Evolutionary conservation across 2,329 filamentous ascomycete species (phyloP).

Genomic region (Purpureocillium lavendulum): DNA sequence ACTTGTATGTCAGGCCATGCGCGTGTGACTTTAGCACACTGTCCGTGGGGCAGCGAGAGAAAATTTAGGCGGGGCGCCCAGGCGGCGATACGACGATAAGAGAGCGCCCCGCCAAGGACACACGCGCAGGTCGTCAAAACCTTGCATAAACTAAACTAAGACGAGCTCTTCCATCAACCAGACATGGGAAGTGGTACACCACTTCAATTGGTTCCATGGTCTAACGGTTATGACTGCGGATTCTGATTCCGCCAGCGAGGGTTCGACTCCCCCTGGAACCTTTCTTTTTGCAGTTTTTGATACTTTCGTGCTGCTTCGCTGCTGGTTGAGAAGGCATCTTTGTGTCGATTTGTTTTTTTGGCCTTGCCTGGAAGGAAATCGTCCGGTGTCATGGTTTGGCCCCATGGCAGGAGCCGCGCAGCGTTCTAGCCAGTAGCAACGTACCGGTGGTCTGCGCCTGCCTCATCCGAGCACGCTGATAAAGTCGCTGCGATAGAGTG

Average conservation of each 20-base stretch:
- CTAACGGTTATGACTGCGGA: constrained; percentile 29
- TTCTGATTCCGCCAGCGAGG: constrained; percentile 27
- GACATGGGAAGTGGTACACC: constrained; percentile 17
- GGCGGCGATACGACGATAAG: constrained; percentile 17
- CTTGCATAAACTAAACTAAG: constrained; percentile 1
- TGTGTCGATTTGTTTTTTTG: no score
- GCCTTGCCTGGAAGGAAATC: no score
- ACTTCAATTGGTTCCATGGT: constrained; percentile 22
- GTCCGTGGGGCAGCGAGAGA: constrained; percentile 12
- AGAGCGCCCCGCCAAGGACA: constrained; percentile 5
- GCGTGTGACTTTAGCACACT: neutral
- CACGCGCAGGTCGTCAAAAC: neutral
- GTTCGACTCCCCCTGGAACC: constrained; percentile 27
- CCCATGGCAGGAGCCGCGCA: no score
- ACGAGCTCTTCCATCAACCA: neutral
- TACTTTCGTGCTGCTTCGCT: constrained; percentile 1
- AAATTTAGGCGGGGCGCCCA: constrained; percentile 19
- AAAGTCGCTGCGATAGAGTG: no score
- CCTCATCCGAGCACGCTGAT: no score
- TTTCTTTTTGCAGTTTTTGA: constrained; percentile 9
- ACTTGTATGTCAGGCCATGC: neutral
- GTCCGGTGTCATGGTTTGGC: no score
- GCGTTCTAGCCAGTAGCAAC: no score
- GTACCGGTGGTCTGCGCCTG: no score
- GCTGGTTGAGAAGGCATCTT: no score